A percentile compares a stretch with the other conserved stretches of the same genome.
Evolutionary conservation across 768 basidiomycete genomes (phyloP).

Genomic region (Lenzites betulinus): DNA sequence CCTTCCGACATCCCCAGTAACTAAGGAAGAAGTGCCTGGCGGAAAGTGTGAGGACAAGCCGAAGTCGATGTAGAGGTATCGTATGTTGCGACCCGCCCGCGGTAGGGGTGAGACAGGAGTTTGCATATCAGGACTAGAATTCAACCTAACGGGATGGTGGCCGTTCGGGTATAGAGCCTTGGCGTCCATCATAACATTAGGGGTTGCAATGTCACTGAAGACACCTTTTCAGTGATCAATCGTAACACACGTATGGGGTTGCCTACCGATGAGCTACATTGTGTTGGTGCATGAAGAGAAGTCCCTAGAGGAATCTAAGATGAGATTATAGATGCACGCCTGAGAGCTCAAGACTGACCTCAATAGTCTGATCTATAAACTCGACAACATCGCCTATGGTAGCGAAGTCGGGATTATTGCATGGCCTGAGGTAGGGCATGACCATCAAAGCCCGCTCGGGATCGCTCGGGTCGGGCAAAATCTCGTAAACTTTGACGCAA

Average conservation of each 20-base stretch:
- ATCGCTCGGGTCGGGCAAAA: constrained; percentile 23
- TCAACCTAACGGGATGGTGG: constrained; percentile 28
- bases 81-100: constrained; percentile 38
- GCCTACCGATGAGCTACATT: constrained; percentile 28
- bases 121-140: constrained; percentile 36
- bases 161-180: constrained; percentile 16
- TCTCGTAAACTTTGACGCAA: constrained; percentile 26
- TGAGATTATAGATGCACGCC: background rate
- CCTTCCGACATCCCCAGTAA: constrained; percentile 23
- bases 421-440: constrained; percentile 30
- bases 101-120: constrained; percentile 31
- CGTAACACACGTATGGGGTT: background rate
- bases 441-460: constrained; percentile 18
- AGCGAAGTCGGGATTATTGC: constrained; percentile 29
- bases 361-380: constrained; percentile 21
- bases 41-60: constrained; percentile 22
- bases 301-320: constrained; percentile 17
- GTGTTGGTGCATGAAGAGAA: constrained; percentile 25
- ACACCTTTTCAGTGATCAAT: constrained; percentile 13
- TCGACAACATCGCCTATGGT: constrained; percentile 26
- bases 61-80: constrained; percentile 31
- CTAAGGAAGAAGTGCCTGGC: constrained; percentile 10
- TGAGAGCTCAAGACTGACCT: constrained; percentile 9
- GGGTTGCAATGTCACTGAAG: constrained; percentile 15
- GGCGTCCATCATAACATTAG: constrained; percentile 28